Evolutionary conservation across 2,329 filamentous ascomycete species (phyloP).

Genomic region (Ophiostoma quercus): DNA sequence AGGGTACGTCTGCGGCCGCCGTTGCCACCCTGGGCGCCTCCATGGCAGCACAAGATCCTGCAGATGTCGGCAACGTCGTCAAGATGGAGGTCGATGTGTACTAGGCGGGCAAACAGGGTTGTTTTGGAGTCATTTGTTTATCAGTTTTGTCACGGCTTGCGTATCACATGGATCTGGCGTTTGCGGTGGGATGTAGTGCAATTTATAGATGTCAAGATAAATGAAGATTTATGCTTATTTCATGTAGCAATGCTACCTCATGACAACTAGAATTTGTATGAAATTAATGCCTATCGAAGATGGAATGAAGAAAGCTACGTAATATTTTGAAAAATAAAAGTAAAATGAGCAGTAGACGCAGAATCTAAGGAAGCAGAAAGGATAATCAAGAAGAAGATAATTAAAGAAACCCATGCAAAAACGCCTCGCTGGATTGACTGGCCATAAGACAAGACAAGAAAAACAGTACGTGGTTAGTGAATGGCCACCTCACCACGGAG

Average conservation of each 20-base stretch:
- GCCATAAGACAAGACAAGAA: constrained; percentile 10
- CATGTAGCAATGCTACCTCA: no score
- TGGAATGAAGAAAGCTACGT: not conserved
- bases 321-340: not conserved
- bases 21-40: constrained; percentile 35
- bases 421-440: constrained; percentile 25
- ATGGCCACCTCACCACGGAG: constrained; percentile 43
- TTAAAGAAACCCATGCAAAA: constrained; percentile 5
- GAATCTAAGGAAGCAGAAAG: not conserved
- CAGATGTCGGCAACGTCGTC: constrained; percentile 18
- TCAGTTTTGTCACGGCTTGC: not conserved
- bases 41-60: constrained; percentile 31
- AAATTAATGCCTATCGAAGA: not conserved
- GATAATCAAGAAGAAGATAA: not conserved
- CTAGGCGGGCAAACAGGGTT: constrained; percentile 26
- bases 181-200: not conserved
- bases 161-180: constrained; percentile 12
- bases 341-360: not conserved
- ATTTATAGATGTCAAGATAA: not conserved
- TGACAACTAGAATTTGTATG: not conserved
- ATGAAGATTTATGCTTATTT: not conserved
- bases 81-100: constrained; percentile 50
- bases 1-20: constrained; percentile 32
- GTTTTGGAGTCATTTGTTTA: not conserved
- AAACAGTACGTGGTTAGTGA: constrained; percentile 1